Evolutionary conservation across 768 basidiomycete genomes (phyloP).

Genomic region (Boletus sp.): DNA sequence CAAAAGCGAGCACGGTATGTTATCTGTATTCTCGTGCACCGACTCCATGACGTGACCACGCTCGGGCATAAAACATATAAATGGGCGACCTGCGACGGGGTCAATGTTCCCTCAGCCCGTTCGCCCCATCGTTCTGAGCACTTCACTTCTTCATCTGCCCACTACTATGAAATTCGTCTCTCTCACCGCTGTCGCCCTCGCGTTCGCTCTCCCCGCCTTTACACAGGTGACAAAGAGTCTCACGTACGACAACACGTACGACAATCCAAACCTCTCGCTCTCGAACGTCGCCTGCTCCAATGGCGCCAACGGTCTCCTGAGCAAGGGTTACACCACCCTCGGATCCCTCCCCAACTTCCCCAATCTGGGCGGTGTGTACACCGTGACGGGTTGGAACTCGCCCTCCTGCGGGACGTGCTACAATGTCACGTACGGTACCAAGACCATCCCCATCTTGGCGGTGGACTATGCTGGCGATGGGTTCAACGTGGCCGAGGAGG

Average conservation of each 20-base stretch:
- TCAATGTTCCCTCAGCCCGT: neutral
- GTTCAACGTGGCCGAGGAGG: slow-evolving; percentile 48
- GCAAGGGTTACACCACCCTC: slow-evolving; percentile 32
- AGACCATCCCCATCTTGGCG: slow-evolving; percentile 23
- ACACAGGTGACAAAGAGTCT: slow-evolving; percentile 13
- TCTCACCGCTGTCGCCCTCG: slow-evolving; percentile 5
- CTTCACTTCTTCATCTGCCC: neutral
- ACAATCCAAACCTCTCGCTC: slow-evolving; percentile 21
- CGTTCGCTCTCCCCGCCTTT: slow-evolving; percentile 17
- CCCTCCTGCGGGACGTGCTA: slow-evolving; percentile 34
- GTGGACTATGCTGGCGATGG: slow-evolving; percentile 30
- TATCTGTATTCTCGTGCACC: neutral
- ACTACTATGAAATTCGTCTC: slow-evolving; percentile 26
- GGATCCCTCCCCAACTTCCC: slow-evolving; percentile 32
- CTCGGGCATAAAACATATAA: slow-evolving; percentile 10
- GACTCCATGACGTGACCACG: neutral
- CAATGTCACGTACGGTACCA: slow-evolving; percentile 23
- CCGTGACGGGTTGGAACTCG: slow-evolving; percentile 30
- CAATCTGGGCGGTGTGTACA: slow-evolving; percentile 32
- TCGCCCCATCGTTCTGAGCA: neutral
- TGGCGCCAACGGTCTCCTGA: slow-evolving; percentile 30
- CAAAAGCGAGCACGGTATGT: neutral
- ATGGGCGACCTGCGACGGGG: neutral
- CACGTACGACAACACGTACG: slow-evolving; percentile 34
- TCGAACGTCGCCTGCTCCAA: slow-evolving; percentile 30